Evolutionary conservation across 2,329 filamentous ascomycete species (phyloP).

Genomic region (Clarireedia paspali): DNA sequence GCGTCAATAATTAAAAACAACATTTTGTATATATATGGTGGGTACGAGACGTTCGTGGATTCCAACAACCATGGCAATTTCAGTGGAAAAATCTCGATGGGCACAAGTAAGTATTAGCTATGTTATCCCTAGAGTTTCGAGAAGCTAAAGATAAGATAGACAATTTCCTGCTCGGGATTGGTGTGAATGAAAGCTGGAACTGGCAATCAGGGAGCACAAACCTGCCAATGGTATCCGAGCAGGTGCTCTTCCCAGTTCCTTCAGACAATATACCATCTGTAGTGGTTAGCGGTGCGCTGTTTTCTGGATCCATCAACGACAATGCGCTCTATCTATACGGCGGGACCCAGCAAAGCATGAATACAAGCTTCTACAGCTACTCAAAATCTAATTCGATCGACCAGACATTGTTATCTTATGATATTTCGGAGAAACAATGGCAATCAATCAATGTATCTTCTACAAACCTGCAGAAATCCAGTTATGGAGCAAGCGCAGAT

Average conservation of each 20-base stretch:
- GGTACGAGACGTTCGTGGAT: conserved; percentile 5
- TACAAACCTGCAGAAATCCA: conserved; percentile 4
- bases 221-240: conserved; percentile 4
- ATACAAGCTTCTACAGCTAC: conserved; percentile 11
- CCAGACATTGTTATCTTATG: background rate
- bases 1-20: conserved; percentile 5
- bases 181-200: conserved; percentile 11
- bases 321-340: conserved; percentile 14
- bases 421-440: conserved; percentile 2
- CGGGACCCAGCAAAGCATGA: conserved; percentile 11
- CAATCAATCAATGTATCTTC: background rate
- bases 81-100: conserved; percentile 2
- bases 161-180: conserved; percentile 11
- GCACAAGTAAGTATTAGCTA: conserved; percentile 12
- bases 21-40: conserved; percentile 5
- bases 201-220: conserved; percentile 7
- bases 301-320: conserved; percentile 2
- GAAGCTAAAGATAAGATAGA: conserved; percentile 5
- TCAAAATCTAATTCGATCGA: conserved; percentile 1
- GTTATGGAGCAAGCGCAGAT: conserved; percentile 8
- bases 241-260: conserved; percentile 2
- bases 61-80: background rate
- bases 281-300: conserved; percentile 7
- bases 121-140: no score
- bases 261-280: conserved; percentile 1